A percentile compares a stretch with the other conserved stretches of the same genome.
phyloP scores from a whole-genome alignment of 2,329 filamentous ascomycete genomes.

The Neonectria neomacrospora region DNA sequence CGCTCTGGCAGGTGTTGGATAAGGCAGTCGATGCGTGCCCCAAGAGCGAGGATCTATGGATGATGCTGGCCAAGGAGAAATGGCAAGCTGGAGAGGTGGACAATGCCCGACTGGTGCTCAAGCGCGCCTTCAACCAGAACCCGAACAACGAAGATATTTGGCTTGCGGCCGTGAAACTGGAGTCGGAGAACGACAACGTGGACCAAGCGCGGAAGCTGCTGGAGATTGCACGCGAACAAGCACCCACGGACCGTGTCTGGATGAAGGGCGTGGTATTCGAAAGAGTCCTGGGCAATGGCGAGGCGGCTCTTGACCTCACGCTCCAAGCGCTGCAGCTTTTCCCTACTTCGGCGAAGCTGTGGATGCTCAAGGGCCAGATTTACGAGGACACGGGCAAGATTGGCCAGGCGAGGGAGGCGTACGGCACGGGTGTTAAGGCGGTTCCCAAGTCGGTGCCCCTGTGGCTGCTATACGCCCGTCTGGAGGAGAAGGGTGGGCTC shows the following conservation, averaged over 20 bases:
- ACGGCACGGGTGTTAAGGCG: constrained; percentile 86
- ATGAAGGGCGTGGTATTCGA: constrained; percentile 97
- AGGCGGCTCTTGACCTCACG: constrained; percentile 86
- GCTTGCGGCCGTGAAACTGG: constrained; percentile 94
- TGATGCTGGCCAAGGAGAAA: constrained; percentile 95
- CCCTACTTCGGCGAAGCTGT: constrained; percentile 86
- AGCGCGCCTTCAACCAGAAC: constrained; percentile 91
- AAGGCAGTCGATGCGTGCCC: constrained; percentile 95
- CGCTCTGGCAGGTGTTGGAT: constrained; percentile 85
- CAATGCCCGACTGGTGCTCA: constrained; percentile 86
- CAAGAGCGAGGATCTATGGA: constrained; percentile 90
- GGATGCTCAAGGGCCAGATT: constrained; percentile 99
- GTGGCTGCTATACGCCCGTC: constrained; percentile 87
- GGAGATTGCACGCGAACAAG: constrained; percentile 83
- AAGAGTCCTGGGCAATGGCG: constrained; percentile 80
- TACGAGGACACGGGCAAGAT: constrained; percentile 86
- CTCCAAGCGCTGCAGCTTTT: constrained; percentile 89
- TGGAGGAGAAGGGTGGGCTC: constrained; percentile 87
- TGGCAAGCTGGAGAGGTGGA: constrained; percentile 90
- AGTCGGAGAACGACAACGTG: constrained; percentile 86
- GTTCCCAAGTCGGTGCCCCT: constrained; percentile 86
- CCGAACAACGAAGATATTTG: constrained; percentile 98
- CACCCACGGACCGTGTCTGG: constrained; percentile 95
- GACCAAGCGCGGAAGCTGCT: constrained; percentile 86
- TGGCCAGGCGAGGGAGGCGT: constrained; percentile 89